Base-by-base conservation (phyloP, 2,329 filamentous ascomycete species). In the Parastagonospora avenae region DNA sequence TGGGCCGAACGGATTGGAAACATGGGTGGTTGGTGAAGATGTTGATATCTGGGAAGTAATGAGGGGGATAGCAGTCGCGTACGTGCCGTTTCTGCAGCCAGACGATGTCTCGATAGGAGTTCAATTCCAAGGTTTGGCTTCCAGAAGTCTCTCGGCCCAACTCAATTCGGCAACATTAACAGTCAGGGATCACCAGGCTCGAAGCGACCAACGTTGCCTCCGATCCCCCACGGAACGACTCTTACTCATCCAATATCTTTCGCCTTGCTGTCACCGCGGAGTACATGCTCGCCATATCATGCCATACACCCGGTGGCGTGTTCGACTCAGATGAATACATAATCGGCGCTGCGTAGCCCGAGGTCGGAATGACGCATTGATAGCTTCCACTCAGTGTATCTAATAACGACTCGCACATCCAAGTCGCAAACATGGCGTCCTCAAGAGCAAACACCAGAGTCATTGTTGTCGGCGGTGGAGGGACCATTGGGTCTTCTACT, bases 401-500 rank as follows among this genome's bases (percentile, higher is more conserved):
- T 50, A 37, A 57, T 43, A 40, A 46, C 40, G 11, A 50, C 40
- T 45, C 50, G 27, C 29, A 50, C 16, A 29, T 29, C 11, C n/a
- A 28, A 32, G 27, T 36, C 19, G 16, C 28, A 24, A 46, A 16
- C 6, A 68, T 68, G 66, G 45, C 42, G 8, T 29, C 44, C 19
- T 60, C 56, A 37, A 56, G 64, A 35, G 48, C 47, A n/a, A 59
- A 50, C 19, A 61, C 58, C 1, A 68, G 56, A 8, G 55, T 70
- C 16, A 66, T 81, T 38, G 67, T 79, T 14, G 71, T 81, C 27
- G 75, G 80, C n/a, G 80, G 80, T 28, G 79, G 77, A 16, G 81
- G 80, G 8, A 81, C 80, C 0, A 82, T 80, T 68, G 81, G 80
- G 10, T 76, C 75, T 30, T 79, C 77, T 4, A 81, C 80, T n/a